Percentiles rank a stretch among this genome's conserved stretches.
phyloP scores from a whole-genome alignment of 1,284 basidiomycete genomes.

The Ceratobasidium theobromae region DNA sequence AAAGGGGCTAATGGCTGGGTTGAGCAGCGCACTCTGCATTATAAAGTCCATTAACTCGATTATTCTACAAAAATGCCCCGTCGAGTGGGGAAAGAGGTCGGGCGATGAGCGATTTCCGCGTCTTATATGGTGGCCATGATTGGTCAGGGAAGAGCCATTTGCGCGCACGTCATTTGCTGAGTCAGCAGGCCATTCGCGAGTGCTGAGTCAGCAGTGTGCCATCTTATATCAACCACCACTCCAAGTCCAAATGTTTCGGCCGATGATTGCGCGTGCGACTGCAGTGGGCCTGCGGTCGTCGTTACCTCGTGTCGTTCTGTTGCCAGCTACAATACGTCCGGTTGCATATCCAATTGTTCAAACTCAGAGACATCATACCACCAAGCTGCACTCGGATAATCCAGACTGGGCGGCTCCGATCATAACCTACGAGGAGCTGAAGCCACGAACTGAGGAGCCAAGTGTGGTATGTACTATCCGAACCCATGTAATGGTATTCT shows the following conservation, averaged over 20 bases:
- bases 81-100: neutral
- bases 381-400: constrained; percentile 27
- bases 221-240: constrained; percentile 1
- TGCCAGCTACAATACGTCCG: neutral
- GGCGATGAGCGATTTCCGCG: constrained; percentile 19
- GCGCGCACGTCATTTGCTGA: constrained; percentile 6
- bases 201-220: neutral
- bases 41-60: no score
- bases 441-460: constrained; percentile 79
- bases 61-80: neutral
- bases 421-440: constrained; percentile 80
- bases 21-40: neutral
- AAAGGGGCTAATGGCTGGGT: neutral
- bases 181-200: no score
- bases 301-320: constrained; percentile 1
- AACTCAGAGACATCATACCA: constrained; percentile 12
- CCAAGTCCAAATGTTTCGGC: constrained; percentile 4
- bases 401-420: constrained; percentile 69
- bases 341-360: neutral
- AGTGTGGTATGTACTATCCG: constrained; percentile 55
- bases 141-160: constrained; percentile 18
- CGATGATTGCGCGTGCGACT: constrained; percentile 2
- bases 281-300: constrained; percentile 17
- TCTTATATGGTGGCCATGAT: constrained; percentile 7
- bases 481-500: neutral